phyloP scores from a whole-genome alignment of 257 asterid species.

The Nicotiana undulata region DNA sequence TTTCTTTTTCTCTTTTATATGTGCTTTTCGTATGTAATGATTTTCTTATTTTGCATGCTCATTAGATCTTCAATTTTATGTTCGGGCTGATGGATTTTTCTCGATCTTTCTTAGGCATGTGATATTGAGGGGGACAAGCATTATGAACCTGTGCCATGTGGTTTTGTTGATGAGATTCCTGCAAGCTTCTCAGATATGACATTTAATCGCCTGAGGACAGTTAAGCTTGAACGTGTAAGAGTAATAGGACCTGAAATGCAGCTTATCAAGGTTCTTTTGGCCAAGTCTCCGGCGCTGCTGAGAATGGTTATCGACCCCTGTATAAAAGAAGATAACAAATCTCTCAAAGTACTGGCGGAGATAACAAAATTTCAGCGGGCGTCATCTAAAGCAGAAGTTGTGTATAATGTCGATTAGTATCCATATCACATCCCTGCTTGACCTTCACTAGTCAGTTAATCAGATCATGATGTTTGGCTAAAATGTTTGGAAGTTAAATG shows the following conservation, averaged over 20 bases:
- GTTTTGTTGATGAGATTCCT: neutral
- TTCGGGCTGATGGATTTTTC: neutral
- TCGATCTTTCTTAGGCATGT: neutral
- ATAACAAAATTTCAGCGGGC: neutral
- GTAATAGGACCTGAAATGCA: neutral
- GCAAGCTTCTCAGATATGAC: neutral
- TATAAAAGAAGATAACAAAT: neutral
- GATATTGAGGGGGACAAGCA: neutral
- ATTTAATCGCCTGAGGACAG: neutral
- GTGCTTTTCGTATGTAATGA: neutral
- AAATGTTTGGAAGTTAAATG: neutral
- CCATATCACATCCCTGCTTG: neutral
- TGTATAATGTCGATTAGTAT: neutral
- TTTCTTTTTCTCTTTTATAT: neutral
- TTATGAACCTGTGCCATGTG: neutral
- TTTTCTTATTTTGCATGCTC: neutral
- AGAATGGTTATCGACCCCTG: neutral
- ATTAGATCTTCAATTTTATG: neutral
- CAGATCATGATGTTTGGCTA: neutral
- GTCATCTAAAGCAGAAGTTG: neutral
- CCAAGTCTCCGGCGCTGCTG: neutral
- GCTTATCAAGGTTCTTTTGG: neutral
- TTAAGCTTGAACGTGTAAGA: neutral
- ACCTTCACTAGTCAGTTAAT: neutral
- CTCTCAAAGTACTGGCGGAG: neutral